Evolutionary conservation across 352 stramenopile species (phyloP).

Genomic region (Globisporangium uncinulatum): DNA sequence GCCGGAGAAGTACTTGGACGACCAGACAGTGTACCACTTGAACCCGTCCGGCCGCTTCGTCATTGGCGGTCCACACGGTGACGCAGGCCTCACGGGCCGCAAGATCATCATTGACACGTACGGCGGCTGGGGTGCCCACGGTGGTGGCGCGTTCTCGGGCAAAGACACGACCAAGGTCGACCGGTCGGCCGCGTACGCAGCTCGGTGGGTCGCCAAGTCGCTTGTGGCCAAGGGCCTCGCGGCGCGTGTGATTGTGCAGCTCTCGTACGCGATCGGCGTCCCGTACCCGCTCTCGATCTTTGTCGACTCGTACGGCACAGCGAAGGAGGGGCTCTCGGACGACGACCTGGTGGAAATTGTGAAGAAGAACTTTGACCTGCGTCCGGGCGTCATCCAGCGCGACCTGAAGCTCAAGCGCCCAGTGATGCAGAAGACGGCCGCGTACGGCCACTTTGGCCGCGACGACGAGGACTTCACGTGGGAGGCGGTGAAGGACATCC

Average conservation of each 20-base stretch:
- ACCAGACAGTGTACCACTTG: conserved; percentile 99
- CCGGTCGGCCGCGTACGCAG: conserved; percentile 97
- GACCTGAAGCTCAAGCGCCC: conserved; percentile 97
- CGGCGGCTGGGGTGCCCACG: conserved; percentile 98
- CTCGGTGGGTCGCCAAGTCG: conserved; percentile 98
- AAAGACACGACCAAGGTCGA: conserved; percentile 99
- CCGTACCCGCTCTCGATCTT: conserved; percentile 96
- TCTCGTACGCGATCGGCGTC: conserved; percentile 99
- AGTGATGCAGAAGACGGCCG: conserved; percentile 98
- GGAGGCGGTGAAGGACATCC: conserved; percentile 95
- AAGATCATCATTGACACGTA: conserved; percentile 99
- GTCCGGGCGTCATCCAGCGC: conserved; percentile 97
- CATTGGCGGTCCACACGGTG: conserved; percentile 97
- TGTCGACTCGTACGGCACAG: conserved; percentile 98
- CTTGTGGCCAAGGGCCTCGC: conserved; percentile 95
- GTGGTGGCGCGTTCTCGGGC: conserved; percentile 97
- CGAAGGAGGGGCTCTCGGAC: conserved; percentile 94
- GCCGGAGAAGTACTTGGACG: conserved; percentile 98
- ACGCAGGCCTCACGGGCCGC: conserved; percentile 97
- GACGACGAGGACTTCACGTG: conserved; percentile 98
- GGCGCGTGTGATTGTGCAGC: conserved; percentile 94
- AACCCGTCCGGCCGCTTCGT: conserved; percentile 99
- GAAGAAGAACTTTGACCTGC: conserved; percentile 99
- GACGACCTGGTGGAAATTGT: conserved; percentile 96
- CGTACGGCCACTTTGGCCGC: conserved; percentile 99